A percentile compares a stretch with the other conserved stretches of the same genome.
Conservation (phyloP, 2,329 filamentous ascomycete genomes). For the Botrytis cinerea region DNA sequence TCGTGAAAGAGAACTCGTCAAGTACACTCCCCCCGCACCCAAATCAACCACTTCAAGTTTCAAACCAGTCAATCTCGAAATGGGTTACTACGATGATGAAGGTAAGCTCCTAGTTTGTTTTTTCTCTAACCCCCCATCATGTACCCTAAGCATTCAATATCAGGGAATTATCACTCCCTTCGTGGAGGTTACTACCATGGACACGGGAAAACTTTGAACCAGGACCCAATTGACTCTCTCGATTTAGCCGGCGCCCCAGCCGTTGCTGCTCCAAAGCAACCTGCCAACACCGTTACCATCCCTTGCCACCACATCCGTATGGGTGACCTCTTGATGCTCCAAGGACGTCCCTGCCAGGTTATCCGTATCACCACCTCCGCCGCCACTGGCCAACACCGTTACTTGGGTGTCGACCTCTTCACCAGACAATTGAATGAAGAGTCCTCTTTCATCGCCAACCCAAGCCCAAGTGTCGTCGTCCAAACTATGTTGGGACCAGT, state of each 20-base stretch:
- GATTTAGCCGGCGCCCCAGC: slow-evolving; percentile 25
- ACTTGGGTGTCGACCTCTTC: slow-evolving; percentile 99
- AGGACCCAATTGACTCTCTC: slow-evolving; percentile 26
- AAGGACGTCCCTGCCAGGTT: slow-evolving; percentile 98
- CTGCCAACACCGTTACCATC: slow-evolving; percentile 89
- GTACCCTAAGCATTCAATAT: slow-evolving; percentile 34
- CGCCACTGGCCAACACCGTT: slow-evolving; percentile 98
- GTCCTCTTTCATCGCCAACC: slow-evolving; percentile 97
- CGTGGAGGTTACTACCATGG: slow-evolving; percentile 57
- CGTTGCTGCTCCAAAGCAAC: slow-evolving; percentile 33
- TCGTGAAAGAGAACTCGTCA: slow-evolving; percentile 32
- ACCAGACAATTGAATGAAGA: slow-evolving; percentile 99
- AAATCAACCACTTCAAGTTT: slow-evolving; percentile 18
- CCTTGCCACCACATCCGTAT: slow-evolving; percentile 99
- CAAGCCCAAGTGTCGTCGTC: slow-evolving; percentile 91
- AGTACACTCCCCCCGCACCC: slow-evolving; percentile 33
- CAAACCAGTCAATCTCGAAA: slow-evolving; percentile 50
- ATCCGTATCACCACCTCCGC: slow-evolving; percentile 98
- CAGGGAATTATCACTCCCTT: slow-evolving; percentile 72
- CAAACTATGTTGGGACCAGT: slow-evolving; percentile 99
- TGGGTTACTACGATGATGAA: slow-evolving; percentile 81
- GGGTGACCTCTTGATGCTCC: slow-evolving; percentile 96
- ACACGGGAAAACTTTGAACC: slow-evolving; percentile 15
- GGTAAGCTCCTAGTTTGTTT: slow-evolving; percentile 37
- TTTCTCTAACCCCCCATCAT: slow-evolving; percentile 25